Evolutionary conservation across 2,329 filamentous ascomycete genomes (phyloP).

Genomic region (Paradendryphiella salina): DNA sequence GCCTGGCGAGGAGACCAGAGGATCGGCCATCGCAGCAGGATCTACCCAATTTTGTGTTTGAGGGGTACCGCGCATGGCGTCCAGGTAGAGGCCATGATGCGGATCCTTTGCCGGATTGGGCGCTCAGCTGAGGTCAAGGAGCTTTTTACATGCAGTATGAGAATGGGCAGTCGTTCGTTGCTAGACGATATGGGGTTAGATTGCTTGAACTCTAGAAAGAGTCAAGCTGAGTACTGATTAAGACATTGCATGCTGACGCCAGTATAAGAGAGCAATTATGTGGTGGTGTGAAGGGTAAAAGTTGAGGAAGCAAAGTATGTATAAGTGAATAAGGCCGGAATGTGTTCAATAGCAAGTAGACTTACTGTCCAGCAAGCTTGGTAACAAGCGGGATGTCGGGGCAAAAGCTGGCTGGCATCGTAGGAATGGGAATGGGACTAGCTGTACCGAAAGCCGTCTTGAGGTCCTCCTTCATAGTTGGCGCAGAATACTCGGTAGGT

Average conservation of each 20-base stretch:
- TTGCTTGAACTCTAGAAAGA: not conserved
- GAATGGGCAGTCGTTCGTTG: not conserved
- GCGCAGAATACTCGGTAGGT: constrained; percentile 46
- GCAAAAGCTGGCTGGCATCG: constrained; percentile 48
- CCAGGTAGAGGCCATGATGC: not conserved
- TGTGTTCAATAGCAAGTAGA: not conserved
- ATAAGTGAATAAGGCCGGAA: not conserved
- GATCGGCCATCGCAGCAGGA: not conserved
- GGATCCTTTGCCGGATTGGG: not conserved
- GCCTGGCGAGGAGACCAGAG: not conserved
- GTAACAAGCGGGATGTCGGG: constrained; percentile 44
- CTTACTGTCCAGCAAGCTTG: constrained; percentile 26
- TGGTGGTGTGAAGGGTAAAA: not conserved
- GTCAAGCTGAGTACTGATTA: too few species aligned
- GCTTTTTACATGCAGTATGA: not conserved
- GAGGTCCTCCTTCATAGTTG: constrained; percentile 44
- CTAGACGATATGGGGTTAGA: not conserved
- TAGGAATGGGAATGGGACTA: constrained; percentile 48
- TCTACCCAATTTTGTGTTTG: constrained; percentile 2
- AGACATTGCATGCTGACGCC: not conserved
- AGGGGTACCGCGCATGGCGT: constrained; percentile 2
- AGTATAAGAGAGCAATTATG: not conserved
- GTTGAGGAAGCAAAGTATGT: too few species aligned
- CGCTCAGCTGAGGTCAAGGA: constrained; percentile 1
- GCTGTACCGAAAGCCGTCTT: constrained; percentile 37